Percentiles rank a stretch among this genome's conserved stretches.
Evolutionary conservation across 805 yeast species (phyloP).

Genomic region (Sungouiella thailandica): DNA sequence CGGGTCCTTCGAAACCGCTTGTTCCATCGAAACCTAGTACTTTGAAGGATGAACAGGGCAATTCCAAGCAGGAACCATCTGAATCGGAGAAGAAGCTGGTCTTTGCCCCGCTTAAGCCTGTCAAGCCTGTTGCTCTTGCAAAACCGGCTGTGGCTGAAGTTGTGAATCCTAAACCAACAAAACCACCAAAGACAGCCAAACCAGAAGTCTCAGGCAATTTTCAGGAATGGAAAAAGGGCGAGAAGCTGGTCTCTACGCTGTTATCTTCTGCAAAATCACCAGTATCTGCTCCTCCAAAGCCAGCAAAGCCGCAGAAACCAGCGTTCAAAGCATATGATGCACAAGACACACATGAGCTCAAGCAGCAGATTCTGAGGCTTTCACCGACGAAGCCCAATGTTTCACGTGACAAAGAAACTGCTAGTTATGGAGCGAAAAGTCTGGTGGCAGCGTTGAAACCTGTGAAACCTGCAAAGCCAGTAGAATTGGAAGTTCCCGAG

Average conservation of each 20-base stretch:
- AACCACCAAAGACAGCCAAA: constrained; percentile 10
- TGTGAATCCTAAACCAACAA: constrained; percentile 13
- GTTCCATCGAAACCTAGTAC: background rate
- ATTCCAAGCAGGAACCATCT: background rate
- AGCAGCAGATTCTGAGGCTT: constrained; percentile 1
- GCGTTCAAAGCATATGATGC: background rate
- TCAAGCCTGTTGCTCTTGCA: background rate
- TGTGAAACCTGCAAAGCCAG: constrained; percentile 1
- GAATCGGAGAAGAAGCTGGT: background rate
- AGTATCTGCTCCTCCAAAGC: background rate
- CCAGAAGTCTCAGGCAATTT: too few species aligned
- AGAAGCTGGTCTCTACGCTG: too few species aligned
- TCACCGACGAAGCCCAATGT: constrained; percentile 2
- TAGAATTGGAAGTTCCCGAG: background rate
- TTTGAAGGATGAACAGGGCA: too few species aligned
- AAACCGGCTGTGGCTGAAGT: background rate
- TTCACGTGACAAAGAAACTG: background rate
- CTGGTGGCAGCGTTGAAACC: background rate
- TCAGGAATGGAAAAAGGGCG: too few species aligned
- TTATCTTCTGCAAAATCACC: too few species aligned
- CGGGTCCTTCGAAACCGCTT: background rate
- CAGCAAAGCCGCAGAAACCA: constrained; percentile 4
- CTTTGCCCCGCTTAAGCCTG: background rate
- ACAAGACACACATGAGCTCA: constrained; percentile 1
- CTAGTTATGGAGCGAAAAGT: background rate